Evolutionary conservation across 768 basidiomycete species (phyloP), one percentile per base, ranked within the genome.

Genomic region (Epithele typhae): DNA sequence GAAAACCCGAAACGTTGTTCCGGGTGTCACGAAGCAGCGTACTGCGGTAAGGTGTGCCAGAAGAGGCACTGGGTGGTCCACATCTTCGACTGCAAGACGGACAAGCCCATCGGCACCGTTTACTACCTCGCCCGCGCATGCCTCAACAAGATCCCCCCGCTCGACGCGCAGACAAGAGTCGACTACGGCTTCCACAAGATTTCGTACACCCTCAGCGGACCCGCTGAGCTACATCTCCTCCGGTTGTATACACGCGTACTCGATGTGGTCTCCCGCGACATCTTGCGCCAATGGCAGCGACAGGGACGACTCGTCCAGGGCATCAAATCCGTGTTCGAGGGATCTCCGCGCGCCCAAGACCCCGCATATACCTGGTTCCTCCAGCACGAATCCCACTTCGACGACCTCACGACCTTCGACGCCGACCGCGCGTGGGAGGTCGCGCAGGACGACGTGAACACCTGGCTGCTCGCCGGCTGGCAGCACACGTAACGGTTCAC

Each of bases 171-270:
- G 43, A 71, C 72, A 10, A 43, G 57, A 14, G 24, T 53, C 21
- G 69, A 71, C 42, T 72, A 65, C 45, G 70, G 71, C 2, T 71
- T 73, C 37, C 33, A 45, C 1, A 56, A 55, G 11, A n/a, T n/a
- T n/a, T n/a, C n/a, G 62, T 59, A n/a, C 14, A 56, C 54, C 6
- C 56, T 71, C 11, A 42, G 68, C 12, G 68, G 67, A 5, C 45
- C 27, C 8, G 27, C 27, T 14, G 27, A 30, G 27, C 7, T 7
- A 7, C 14, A 30, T 14, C 27, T 30, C 27, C 27, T 30, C 27
- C 8, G 27, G 8, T 7, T 71, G 21, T 71, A 70, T 25, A 52
- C 52, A 5, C 64, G 62, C 7, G 54, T 71, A 2, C 51, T 70
- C 6, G 10, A 49, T 9, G 7, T 19, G 25, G 48, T 45, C 0